Base-by-base conservation (phyloP, 805 yeast genomes). In the Saccharomycopsis javanensis region DNA sequence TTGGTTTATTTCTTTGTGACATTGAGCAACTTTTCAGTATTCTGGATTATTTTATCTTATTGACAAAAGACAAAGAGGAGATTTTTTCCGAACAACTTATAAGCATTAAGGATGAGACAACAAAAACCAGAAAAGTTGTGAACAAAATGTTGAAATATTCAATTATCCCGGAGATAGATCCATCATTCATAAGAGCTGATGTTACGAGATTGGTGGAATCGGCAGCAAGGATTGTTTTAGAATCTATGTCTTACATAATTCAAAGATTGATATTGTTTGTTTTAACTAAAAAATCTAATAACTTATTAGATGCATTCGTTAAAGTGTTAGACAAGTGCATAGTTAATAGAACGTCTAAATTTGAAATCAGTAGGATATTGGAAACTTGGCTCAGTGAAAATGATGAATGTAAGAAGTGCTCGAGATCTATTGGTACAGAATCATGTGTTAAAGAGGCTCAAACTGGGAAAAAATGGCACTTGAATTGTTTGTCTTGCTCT, bases 1-100 rank as follows among this genome's bases (percentile, higher is more conserved):
- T 56, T 38, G 61, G 58, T 3, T 42, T 58, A n/a, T 27, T 58
- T 35, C 27, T 58, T 4, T 58, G 61, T 34, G 61, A 58, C 31
- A 42, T 58, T 35, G 61, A 58, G 31, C 56, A 55, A 31, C 25
- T 58, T 11, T 55, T 56, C 33, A 55, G 27, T 33, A 35, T 58
- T 18, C 20, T 50, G 34, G 59, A 58, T 25, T 58, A 48, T 33
- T 58, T 58, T 31, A 13, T 35, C 2, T 50, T 53, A 25, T n/a
- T 58, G 5, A 58, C 58, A 2, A 38, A 35, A 16, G 59, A 55
- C 28, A 48, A 55, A 23, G 61, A 58, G 15, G 59, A 58, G 27
- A 50, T 42, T n/a, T 30, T 57, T 25, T 34, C 28, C 15, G 50
- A 20, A 4, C 60, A 57, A 37, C 51, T 54, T 18, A 51, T 57